Percentiles rank a stretch among this genome's conserved stretches.
phyloP scores from a whole-genome alignment of 2,329 filamentous ascomycete species.

The Paracoccidioides lutzii region DNA sequence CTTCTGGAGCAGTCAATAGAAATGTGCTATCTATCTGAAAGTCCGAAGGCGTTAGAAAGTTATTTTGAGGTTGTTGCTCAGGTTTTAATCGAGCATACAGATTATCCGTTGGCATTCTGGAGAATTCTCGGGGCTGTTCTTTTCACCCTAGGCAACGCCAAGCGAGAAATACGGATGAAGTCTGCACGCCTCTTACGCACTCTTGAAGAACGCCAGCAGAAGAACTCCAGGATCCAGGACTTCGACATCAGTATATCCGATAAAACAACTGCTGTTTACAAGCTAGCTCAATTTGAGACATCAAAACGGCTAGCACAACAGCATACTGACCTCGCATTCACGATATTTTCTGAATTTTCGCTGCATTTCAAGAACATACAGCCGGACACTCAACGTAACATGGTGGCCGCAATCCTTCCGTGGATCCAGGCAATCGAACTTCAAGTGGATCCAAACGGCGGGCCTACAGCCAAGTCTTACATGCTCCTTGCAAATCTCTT shows the following conservation, averaged over 20 bases:
- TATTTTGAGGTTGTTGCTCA: slow-evolving; percentile 90
- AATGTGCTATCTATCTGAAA: slow-evolving; percentile 74
- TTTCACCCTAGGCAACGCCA: slow-evolving; percentile 85
- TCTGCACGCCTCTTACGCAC: slow-evolving; percentile 68
- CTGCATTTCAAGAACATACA: slow-evolving; percentile 81
- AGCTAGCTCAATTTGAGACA: slow-evolving; percentile 91
- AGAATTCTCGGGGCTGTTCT: slow-evolving; percentile 76
- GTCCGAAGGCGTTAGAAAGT: slow-evolving; percentile 74
- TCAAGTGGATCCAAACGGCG: slow-evolving; percentile 80
- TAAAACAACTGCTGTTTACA: slow-evolving; percentile 96
- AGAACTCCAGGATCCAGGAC: slow-evolving; percentile 85
- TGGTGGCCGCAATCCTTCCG: slow-evolving; percentile 84
- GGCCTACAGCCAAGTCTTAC: slow-evolving; percentile 81
- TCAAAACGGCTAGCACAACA: slow-evolving; percentile 81
- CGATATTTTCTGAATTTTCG: slow-evolving; percentile 92
- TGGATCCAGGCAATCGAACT: slow-evolving; percentile 95
- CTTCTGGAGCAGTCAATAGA: slow-evolving; percentile 82
- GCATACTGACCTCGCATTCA: slow-evolving; percentile 77
- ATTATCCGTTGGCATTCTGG: slow-evolving; percentile 80
- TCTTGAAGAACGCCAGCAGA: slow-evolving; percentile 69
- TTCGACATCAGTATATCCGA: slow-evolving; percentile 98
- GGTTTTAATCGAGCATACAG: slow-evolving; percentile 69
- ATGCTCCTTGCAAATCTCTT: slow-evolving; percentile 89
- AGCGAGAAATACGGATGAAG: slow-evolving; percentile 77
- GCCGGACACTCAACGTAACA: slow-evolving; percentile 74